Evolutionary conservation across 495 filamentous ascomycete species (phyloP), one percentile per base, ranked within the genome.

Genomic region (Lichenothelia convexa): DNA sequence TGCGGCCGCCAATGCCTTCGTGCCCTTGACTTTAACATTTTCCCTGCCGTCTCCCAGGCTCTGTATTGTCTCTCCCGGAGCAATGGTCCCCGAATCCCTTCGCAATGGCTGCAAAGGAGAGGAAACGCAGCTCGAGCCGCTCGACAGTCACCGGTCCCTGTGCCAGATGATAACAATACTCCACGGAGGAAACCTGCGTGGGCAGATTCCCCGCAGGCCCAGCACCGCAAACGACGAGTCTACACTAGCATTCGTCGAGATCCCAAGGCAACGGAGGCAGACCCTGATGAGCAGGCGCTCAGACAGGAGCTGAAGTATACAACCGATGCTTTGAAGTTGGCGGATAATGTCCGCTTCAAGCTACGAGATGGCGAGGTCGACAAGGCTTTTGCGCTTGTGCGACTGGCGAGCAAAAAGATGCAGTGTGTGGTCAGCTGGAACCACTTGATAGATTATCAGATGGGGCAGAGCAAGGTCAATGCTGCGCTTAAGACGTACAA

Each of bases 361-460:
- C 57, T 94, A 21, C 45, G 48, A 2, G 53, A 59, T 22, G 67
- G 63, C 21, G 57, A 76, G 13, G 57, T 63, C 20, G 62, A 67
- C 6, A 69, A 82, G 46, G 85, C 84, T 18, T 48, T 70, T 18
- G 56, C 62, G 6, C 40, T 93, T 40, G 65, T 79, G n/a, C 71
- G 74, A 33, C 54, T 60, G 42, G 78, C 78, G 18, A 78, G 73
- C 48, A 68, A 65, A 41, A 37, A 59, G 9, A 59, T 65, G 36
- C 62, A 70, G 30, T 73, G 72, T 38, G 55, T 64, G 7, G 81
- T 85, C 34, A 75, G 75, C 34, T 95, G 87, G 87, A 94, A 94
- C 59, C 69, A 80, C 54, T 47, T 93, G 20, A 70, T 94, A 33
- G 69, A 80, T 27, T 73, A 78, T 49, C 64, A 70, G 36, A 57